phyloP scores from a whole-genome alignment of 129 eudicot species.

The Escallonia rubra region DNA sequence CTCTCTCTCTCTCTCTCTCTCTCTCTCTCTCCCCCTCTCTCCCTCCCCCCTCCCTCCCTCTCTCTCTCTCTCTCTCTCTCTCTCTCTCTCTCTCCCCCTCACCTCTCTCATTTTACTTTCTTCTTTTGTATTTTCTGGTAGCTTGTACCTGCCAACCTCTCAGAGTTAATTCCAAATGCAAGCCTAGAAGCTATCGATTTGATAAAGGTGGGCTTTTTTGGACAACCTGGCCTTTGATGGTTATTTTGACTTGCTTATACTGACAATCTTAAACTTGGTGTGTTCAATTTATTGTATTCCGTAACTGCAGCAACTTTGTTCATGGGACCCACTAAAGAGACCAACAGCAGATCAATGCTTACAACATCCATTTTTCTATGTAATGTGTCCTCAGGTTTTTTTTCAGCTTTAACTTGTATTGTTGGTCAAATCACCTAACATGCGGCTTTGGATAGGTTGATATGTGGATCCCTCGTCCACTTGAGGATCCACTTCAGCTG shows the following conservation, averaged over 20 bases:
- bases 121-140: constrained; percentile 24
- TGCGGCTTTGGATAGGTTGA: constrained; percentile 41
- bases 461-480: constrained; percentile 65
- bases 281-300: constrained; percentile 6
- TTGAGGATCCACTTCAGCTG: constrained; percentile 60
- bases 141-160: constrained; percentile 67
- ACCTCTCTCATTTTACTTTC: too few relatives aligned
- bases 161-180: constrained; percentile 77
- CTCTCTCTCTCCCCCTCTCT: too few relatives aligned
- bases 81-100: too few relatives aligned
- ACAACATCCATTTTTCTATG: constrained; percentile 89
- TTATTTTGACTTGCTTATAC: constrained; percentile 4
- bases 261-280: constrained; percentile 1
- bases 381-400: constrained; percentile 30
- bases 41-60: not conserved
- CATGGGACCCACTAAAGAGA: constrained; percentile 90
- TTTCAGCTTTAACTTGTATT: not conserved
- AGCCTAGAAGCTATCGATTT: constrained; percentile 83
- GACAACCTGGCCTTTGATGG: not conserved
- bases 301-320: constrained; percentile 63
- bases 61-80: too few relatives aligned
- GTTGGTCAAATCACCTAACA: constrained; percentile 25
- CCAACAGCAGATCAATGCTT: constrained; percentile 89
- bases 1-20: too few relatives aligned
- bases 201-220: constrained; percentile 51